These are phyloP conservation scores for Jaltomata sinuosa DNA, from an alignment of 257 asterid species.

Conservation along the genomic window DNA sequence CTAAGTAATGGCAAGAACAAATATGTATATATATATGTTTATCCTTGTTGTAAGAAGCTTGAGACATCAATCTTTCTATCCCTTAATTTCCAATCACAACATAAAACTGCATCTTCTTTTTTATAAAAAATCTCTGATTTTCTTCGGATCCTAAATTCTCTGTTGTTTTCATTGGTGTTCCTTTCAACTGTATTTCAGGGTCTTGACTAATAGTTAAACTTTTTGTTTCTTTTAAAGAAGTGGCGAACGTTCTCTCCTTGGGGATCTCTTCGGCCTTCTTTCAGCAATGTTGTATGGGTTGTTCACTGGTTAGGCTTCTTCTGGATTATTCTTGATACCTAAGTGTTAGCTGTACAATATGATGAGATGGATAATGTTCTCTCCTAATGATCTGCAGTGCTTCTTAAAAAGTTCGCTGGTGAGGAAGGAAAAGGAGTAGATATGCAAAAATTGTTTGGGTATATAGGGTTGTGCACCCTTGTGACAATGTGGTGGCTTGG, in stretches of 20 bases:
- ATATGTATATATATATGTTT: neutral
- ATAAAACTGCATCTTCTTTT: neutral
- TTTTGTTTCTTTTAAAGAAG: constrained; percentile 65
- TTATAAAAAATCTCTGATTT: neutral
- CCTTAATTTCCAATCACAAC: neutral
- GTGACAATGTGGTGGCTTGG: constrained; percentile 99
- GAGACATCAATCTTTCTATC: neutral
- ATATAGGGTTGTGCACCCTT: constrained; percentile 79
- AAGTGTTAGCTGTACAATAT: neutral
- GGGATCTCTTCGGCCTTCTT: constrained; percentile 91
- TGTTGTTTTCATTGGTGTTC: constrained; percentile 1
- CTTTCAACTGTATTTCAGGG: constrained; percentile 28
- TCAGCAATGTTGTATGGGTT: constrained; percentile 82
- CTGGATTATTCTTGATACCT: neutral
- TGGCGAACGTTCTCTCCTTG: constrained; percentile 74
- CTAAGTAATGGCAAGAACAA: neutral
- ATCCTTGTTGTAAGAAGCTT: neutral
- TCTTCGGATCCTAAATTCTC: neutral
- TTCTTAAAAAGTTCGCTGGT: constrained; percentile 89
- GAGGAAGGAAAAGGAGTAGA: constrained; percentile 86
- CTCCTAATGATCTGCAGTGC: constrained; percentile 41
- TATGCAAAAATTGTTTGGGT: constrained; percentile 90
- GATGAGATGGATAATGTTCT: neutral
- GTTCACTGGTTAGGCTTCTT: constrained; percentile 63
- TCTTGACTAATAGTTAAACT: constrained; percentile 49